A percentile compares a stretch with the other conserved stretches of the same genome.
These are phyloP conservation scores for Penicillium rolfsii DNA, from an alignment of 2,329 filamentous ascomycete genomes.

Conservation along the genomic window DNA sequence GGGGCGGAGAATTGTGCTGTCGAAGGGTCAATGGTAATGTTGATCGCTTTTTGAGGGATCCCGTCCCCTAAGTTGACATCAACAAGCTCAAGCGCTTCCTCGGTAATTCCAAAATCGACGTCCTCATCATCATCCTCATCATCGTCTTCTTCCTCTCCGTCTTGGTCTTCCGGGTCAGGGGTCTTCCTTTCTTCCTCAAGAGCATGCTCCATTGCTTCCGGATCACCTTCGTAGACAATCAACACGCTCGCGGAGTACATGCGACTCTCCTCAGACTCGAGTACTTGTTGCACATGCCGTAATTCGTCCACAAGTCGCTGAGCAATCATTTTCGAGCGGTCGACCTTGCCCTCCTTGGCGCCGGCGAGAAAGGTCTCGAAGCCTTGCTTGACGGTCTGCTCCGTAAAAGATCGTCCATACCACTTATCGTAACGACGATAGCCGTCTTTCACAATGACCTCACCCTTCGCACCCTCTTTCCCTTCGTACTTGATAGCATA, in stretches of 20 bases:
- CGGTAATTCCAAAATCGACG: conserved; percentile 34
- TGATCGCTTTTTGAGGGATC: conserved; percentile 37
- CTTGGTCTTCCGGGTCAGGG: conserved; percentile 29
- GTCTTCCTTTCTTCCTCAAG: conserved; percentile 50
- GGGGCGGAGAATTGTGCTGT: conserved; percentile 51
- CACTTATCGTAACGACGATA: conserved; percentile 67
- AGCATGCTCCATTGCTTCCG: conserved; percentile 56
- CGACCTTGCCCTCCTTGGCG: conserved; percentile 44
- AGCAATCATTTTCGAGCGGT: conserved; percentile 50
- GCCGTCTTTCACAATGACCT: conserved; percentile 52
- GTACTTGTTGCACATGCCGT: conserved; percentile 50
- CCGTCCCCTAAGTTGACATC: conserved; percentile 37
- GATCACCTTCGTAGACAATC: conserved; percentile 68
- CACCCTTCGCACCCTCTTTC: conserved; percentile 49
- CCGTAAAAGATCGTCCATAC: conserved; percentile 64
- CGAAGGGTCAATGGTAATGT: conserved; percentile 41
- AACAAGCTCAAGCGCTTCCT: conserved; percentile 37
- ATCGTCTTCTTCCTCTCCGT: conserved; percentile 36
- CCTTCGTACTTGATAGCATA: conserved; percentile 49
- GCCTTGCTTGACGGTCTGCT: conserved; percentile 59
- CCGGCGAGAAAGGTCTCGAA: conserved; percentile 62
- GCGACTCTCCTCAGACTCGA: conserved; percentile 62
- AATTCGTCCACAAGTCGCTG: conserved; percentile 48
- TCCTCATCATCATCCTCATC: conserved; percentile 36
- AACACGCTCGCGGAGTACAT: conserved; percentile 70